These are phyloP conservation scores for Taphrina pruni DNA, from an alignment of 1,139 yeast species.

Conservation along the genomic window DNA sequence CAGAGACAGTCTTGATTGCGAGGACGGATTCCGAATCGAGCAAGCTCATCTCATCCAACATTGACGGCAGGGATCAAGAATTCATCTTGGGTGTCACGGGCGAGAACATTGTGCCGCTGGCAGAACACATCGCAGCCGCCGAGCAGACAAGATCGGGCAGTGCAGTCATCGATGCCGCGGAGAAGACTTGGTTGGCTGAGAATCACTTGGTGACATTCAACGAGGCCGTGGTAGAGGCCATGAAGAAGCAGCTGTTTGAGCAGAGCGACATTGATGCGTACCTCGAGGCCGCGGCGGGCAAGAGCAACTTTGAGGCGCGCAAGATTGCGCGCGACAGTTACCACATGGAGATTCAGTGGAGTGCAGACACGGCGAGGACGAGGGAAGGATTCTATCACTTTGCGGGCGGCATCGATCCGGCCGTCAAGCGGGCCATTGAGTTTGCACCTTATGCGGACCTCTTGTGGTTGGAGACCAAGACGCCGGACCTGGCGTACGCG, in stretches of 20 bases:
- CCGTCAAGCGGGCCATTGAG: conserved; percentile 60
- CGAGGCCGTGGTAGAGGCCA: conserved; percentile 55
- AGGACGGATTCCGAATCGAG: conserved; percentile 68
- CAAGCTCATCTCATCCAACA: conserved; percentile 60
- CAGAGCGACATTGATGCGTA: conserved; percentile 51
- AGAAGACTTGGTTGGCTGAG: conserved; percentile 57
- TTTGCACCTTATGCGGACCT: conserved; percentile 65
- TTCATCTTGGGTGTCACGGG: conserved; percentile 60
- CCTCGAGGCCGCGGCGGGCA: conserved; percentile 49
- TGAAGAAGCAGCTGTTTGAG: conserved; percentile 50
- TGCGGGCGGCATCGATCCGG: conserved; percentile 60
- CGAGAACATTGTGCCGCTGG: conserved; percentile 56
- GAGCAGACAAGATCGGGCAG: conserved; percentile 55
- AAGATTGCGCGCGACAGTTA: conserved; percentile 51
- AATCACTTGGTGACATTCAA: conserved; percentile 58
- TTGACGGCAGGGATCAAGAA: conserved; percentile 65
- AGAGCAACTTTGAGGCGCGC: conserved; percentile 53
- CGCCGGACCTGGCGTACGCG: conserved; percentile 62
- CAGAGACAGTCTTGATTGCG: conserved; percentile 65
- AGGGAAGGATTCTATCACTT: conserved; percentile 63
- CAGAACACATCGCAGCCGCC: conserved; percentile 58
- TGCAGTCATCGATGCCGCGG: conserved; percentile 53
- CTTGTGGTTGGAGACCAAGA: conserved; percentile 66
- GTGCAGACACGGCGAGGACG: conserved; percentile 59
- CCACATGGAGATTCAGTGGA: conserved; percentile 57